Evolutionary conservation across 164 flowering plant genomes (phyloP).

Genomic region (Berberis vulgaris): DNA sequence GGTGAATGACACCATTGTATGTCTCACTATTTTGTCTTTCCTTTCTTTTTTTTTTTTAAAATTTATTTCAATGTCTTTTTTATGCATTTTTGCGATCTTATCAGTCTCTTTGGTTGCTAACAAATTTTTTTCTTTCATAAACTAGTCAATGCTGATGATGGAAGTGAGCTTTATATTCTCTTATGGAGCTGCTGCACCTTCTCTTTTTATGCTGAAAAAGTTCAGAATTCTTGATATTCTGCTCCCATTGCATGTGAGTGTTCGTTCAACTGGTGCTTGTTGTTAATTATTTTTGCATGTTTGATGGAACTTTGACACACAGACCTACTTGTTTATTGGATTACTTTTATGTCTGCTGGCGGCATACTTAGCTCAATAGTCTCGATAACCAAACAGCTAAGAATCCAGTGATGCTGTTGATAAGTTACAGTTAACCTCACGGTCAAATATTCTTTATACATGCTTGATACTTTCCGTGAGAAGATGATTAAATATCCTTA

Average conservation of each 20-base stretch:
- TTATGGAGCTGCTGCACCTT: slow-evolving; percentile 83
- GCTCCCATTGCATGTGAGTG: slow-evolving; percentile 78
- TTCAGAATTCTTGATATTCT: slow-evolving; percentile 55
- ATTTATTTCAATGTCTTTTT: neutral
- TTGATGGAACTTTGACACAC: neutral
- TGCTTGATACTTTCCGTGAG: neutral
- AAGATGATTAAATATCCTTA: too few relatives aligned
- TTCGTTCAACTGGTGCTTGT: neutral
- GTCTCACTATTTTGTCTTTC: neutral
- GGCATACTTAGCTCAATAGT: slow-evolving; percentile 52
- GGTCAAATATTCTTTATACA: neutral
- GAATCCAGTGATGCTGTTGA: slow-evolving; percentile 67
- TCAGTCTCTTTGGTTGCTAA: too few relatives aligned
- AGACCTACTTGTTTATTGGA: neutral
- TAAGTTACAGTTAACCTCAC: slow-evolving; percentile 19
- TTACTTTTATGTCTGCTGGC: slow-evolving; percentile 42
- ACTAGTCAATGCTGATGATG: slow-evolving; percentile 68
- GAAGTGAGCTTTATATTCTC: slow-evolving; percentile 89
- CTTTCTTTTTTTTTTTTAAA: neutral
- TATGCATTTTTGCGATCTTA: too few relatives aligned
- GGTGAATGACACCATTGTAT: too few relatives aligned
- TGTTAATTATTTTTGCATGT: neutral
- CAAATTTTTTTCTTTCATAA: neutral
- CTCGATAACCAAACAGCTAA: slow-evolving; percentile 15
- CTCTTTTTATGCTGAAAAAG: slow-evolving; percentile 55